Evolutionary conservation across 768 basidiomycete genomes (phyloP).

Genomic region (Rhizopogon vulgaris): DNA sequence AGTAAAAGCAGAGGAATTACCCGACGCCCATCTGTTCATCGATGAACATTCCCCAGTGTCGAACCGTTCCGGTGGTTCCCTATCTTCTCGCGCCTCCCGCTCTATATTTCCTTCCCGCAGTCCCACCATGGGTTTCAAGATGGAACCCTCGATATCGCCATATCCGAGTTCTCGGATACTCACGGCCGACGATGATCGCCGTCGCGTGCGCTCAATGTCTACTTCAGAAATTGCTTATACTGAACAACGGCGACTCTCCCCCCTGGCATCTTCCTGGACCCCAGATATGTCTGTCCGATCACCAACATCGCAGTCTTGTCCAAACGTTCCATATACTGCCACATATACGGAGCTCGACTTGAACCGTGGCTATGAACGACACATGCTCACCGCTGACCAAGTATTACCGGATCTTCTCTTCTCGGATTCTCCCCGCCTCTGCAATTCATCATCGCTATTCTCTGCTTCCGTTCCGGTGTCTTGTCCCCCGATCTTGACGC

Average conservation of each 20-base stretch:
- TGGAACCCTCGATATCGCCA: constrained; percentile 21
- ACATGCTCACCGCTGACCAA: constrained; percentile 9
- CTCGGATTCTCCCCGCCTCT: constrained; percentile 25
- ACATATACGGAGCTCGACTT: constrained; percentile 13
- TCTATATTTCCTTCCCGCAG: constrained; percentile 18
- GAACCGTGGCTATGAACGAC: background rate
- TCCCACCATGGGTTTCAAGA: constrained; percentile 14
- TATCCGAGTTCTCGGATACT: constrained; percentile 14
- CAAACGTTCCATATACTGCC: constrained; percentile 19
- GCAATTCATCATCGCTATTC: constrained; percentile 21
- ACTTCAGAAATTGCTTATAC: constrained; percentile 20
- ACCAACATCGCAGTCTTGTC: constrained; percentile 20
- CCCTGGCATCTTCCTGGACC: constrained; percentile 23
- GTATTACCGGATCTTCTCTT: constrained; percentile 19
- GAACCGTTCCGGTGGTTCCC: constrained; percentile 25
- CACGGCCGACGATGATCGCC: constrained; percentile 21
- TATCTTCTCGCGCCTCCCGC: constrained; percentile 20
- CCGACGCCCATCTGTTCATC: constrained; percentile 29
- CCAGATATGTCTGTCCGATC: constrained; percentile 16
- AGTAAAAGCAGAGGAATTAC: constrained; percentile 52
- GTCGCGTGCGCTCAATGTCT: constrained; percentile 26
- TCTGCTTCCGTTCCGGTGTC: constrained; percentile 24
- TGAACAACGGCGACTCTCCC: constrained; percentile 28
- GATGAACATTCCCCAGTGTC: constrained; percentile 27
- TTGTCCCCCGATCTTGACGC: constrained; percentile 29